phyloP scores from a whole-genome alignment of 2,329 filamentous ascomycete genomes.

The Trichoderma lentiforme region DNA sequence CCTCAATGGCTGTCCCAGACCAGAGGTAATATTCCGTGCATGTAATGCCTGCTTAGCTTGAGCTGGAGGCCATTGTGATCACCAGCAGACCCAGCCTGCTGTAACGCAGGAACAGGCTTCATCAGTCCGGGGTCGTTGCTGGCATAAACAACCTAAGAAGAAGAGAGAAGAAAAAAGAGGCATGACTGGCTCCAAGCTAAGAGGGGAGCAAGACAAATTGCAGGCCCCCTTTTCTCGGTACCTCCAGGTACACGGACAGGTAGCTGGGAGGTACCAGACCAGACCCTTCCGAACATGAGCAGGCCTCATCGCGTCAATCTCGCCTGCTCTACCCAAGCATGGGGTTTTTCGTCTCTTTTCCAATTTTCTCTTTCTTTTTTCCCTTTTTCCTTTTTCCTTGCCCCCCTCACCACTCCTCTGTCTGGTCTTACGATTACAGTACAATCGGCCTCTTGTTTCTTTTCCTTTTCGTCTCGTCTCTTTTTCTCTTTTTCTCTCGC shows the following conservation, averaged over 20 bases:
- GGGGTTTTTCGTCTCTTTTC: background rate
- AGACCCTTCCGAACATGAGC: background rate
- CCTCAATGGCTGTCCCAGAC: background rate
- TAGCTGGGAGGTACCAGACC: background rate
- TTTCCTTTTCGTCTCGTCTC: background rate
- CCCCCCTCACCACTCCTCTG: background rate
- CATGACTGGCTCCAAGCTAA: background rate
- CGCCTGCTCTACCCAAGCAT: background rate
- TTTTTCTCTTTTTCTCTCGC: background rate
- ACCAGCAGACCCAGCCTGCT: background rate
- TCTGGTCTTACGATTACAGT: background rate
- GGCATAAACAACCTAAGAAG: background rate
- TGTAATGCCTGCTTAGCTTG: background rate
- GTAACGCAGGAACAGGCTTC: conserved; percentile 7
- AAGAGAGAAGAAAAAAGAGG: background rate
- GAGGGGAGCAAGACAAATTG: conserved; percentile 5
- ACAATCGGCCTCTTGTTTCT: background rate
- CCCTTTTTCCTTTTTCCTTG: background rate
- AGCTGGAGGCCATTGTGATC: background rate
- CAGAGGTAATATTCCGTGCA: background rate
- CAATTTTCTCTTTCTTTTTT: background rate
- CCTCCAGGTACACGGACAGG: background rate
- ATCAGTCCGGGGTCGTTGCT: conserved; percentile 1
- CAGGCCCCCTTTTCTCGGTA: conserved; percentile 10
- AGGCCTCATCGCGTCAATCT: conserved; percentile 14